Percentiles rank a stretch among this genome's conserved stretches.
These are phyloP conservation scores for Sporothrix pallida DNA, from an alignment of 2,329 filamentous ascomycete species.

Conservation along the genomic window DNA sequence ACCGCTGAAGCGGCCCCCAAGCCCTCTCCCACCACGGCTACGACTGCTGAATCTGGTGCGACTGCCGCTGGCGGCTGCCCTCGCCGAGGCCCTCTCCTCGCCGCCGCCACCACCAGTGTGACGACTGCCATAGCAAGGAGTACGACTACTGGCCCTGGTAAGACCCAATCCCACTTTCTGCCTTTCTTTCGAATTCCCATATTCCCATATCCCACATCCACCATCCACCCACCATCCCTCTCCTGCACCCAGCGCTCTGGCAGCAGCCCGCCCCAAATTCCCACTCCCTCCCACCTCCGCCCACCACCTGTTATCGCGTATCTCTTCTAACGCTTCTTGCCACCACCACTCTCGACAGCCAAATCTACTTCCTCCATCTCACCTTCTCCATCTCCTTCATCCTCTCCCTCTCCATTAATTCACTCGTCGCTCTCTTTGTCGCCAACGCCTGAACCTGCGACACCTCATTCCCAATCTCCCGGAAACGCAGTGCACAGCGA, in stretches of 20 bases:
- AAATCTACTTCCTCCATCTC: constrained; percentile 3
- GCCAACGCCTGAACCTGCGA: constrained; percentile 53
- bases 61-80: constrained; percentile 6
- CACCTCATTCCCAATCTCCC: constrained; percentile 48
- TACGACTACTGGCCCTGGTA: too few species aligned
- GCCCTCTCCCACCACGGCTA: background rate
- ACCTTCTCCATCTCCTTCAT: constrained; percentile 21
- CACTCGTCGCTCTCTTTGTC: constrained; percentile 47
- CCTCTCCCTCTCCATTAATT: constrained; percentile 40
- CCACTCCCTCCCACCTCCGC: constrained; percentile 7
- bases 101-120: constrained; percentile 27
- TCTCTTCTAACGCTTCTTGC: background rate
- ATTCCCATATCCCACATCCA: too few species aligned
- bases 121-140: constrained; percentile 24
- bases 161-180: too few species aligned
- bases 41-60: constrained; percentile 13
- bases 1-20: constrained; percentile 15
- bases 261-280: background rate
- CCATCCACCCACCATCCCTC: background rate
- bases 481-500: constrained; percentile 38
- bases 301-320: constrained; percentile 19
- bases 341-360: constrained; percentile 4
- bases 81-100: constrained; percentile 24
- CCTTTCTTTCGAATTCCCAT: too few species aligned
- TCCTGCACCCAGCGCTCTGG: background rate